These are phyloP conservation scores for Backusella macrospora DNA, from an alignment of 192 early-diverging fungal species.

Conservation along the genomic window DNA sequence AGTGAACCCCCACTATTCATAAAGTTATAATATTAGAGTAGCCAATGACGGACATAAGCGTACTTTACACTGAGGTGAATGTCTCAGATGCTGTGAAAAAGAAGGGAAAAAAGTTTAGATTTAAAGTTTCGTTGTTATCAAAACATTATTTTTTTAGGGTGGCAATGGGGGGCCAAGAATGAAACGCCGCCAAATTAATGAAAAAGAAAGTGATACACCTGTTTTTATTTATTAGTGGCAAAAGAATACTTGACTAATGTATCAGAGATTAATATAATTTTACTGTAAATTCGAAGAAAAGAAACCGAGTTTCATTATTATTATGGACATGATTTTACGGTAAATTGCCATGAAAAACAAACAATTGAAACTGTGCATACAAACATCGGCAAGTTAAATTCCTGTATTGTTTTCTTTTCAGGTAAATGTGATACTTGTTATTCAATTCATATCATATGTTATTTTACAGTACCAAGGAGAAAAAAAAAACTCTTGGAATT, in stretches of 20 bases:
- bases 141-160: neutral
- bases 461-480: neutral
- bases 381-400: neutral
- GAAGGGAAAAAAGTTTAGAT: neutral
- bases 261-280: neutral
- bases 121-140: neutral
- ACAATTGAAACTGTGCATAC: neutral
- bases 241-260: neutral
- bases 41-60: neutral
- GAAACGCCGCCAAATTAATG: neutral
- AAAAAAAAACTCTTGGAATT: neutral
- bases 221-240: neutral
- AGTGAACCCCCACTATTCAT: too few species aligned
- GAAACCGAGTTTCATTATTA: neutral
- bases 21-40: neutral
- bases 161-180: neutral
- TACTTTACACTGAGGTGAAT: neutral
- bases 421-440: neutral
- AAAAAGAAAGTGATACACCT: neutral
- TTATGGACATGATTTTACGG: neutral
- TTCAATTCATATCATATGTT: constrained; percentile 6
- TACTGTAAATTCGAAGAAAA: neutral
- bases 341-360: neutral
- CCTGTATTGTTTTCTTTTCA: neutral
- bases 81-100: neutral